Base-by-base conservation (phyloP, 2,329 filamentous ascomycete genomes). In the Epichloe scottii region DNA sequence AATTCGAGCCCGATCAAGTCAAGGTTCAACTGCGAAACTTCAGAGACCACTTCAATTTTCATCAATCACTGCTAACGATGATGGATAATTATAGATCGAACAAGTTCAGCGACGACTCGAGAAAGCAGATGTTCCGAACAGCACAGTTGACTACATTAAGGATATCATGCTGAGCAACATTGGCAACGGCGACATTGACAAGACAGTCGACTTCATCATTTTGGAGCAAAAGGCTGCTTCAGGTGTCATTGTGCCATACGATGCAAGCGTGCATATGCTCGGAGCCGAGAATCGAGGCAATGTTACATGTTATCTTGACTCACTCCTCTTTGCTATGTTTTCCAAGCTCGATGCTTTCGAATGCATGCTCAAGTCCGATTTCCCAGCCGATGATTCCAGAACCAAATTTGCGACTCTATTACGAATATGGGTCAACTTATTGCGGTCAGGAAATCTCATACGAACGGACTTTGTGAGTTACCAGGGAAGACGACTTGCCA, bases 251-350 rank as follows among this genome's bases (percentile, higher is more conserved):
- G 75, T 82, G 55, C 79, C 81, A 15, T 95, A 88, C 68, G 77
- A 88, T 51, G 81, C 88, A 8, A 75, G 76, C 49, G 75, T 85
- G 7, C 77, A 78, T 51, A 82, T 97, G 71, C 71, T 88, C 4
- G 93, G 93, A 6, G 91, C 93, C 12, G 85, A 88, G 59, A 98
- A 98, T 62, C 77, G 89, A 46, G 77, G 84, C 43, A 81, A 79
- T 46, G 89, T 95, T 37, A 97, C 91, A n/a, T 98, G 93, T 70
- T 97, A 94, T 64, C 73, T 97, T 15, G 93, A 97, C 65, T 79
- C 91, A 0, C 71, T 97, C 21, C 76, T 98, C 1, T 97, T 96
- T 64, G 86, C 91, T 65, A 96, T 98, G 89, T 97, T 97, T 64
- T 86, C 87, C 17, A 84, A 87, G 54, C 75, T 96, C 38, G 85